Evolutionary conservation across 2,329 filamentous ascomycete species (phyloP), one percentile per base, ranked within the genome.

Genomic region (Dendrostoma leiphaemia): DNA sequence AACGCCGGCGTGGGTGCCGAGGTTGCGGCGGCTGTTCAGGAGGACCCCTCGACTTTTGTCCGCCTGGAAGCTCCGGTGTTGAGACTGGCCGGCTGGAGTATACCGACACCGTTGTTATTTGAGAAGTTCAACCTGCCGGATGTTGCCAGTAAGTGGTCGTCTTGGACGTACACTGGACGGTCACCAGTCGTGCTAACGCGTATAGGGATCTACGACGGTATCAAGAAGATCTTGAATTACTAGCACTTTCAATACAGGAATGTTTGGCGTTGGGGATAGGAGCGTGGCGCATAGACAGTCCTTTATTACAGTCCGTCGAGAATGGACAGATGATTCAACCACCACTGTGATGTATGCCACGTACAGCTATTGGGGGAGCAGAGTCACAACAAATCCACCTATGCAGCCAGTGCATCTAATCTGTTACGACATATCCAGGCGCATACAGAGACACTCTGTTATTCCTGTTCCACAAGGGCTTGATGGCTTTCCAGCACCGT

Each of bases 1-100:
- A 96, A 96, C 64, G 89, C 89, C 6, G 92, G 92, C 13, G 83
- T 96, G 15, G 92, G 92, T 2, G 91, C 92, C 5, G 91, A 96
- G 67, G 86, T 97, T 1, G 90, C 92, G 1, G 90, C 91, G 0
- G 89, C 89, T 1, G 89, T 97, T 48, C 91, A 96, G 68, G 90
- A 94, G 62, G 85, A 88, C 53, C 67, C 73, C 0, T 76, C 80
- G 26, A 93, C 91, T 0, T 97, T 97, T 67, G 68, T 94, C 59
- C 80, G 86, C 3, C 73, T 97, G 26, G 91, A 96, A 65, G 91
- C 92, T 5, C 92, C 92, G 0, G 89, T 97, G 7, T 83, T 86
- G 60, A 82, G 92, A 47, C 86, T 97, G 5, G 89, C 90, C 3
- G 91, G 92, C n/a, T 96, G 90, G 89, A 90, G 87, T 66, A 91